phyloP scores from a whole-genome alignment of 2,329 filamentous ascomycete species.

The Magnaporthiopsis poae region DNA sequence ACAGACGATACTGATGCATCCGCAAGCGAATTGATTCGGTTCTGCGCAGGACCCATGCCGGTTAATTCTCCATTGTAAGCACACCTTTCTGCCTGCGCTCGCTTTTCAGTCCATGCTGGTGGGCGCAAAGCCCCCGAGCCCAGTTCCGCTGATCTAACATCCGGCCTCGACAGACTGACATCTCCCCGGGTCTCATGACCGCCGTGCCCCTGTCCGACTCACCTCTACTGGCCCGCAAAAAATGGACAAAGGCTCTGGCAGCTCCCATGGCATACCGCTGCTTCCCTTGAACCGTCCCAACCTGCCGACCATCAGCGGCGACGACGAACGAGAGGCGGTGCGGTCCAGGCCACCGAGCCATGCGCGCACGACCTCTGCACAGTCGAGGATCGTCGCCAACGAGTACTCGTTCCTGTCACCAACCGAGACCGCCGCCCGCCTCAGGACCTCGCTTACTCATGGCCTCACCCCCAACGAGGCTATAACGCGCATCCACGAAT shows the following conservation, averaged over 20 bases:
- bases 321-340: conserved; percentile 12
- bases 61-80: not conserved
- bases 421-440: conserved; percentile 63
- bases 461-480: conserved; percentile 77
- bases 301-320: conserved; percentile 6
- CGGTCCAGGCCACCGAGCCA: conserved; percentile 14
- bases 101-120: not conserved
- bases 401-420: conserved; percentile 60
- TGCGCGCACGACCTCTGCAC: conserved; percentile 15
- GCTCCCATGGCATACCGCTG: conserved; percentile 11
- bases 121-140: not conserved
- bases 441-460: conserved; percentile 73
- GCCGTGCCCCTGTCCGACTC: not conserved
- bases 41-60: not conserved
- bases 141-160: not conserved
- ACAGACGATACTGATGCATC: not conserved
- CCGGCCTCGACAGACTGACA: not conserved
- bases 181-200: conserved; percentile 6
- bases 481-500: conserved; percentile 52
- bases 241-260: conserved; percentile 14
- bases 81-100: not conserved
- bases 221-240: not conserved
- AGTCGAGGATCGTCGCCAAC: conserved; percentile 43
- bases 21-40: not conserved
- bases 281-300: conserved; percentile 15